Percentiles rank a stretch among this genome's conserved stretches.
These are phyloP conservation scores for Rhododendron henanense DNA, from an alignment of 148 eudicot genomes.

Conservation along the genomic window DNA sequence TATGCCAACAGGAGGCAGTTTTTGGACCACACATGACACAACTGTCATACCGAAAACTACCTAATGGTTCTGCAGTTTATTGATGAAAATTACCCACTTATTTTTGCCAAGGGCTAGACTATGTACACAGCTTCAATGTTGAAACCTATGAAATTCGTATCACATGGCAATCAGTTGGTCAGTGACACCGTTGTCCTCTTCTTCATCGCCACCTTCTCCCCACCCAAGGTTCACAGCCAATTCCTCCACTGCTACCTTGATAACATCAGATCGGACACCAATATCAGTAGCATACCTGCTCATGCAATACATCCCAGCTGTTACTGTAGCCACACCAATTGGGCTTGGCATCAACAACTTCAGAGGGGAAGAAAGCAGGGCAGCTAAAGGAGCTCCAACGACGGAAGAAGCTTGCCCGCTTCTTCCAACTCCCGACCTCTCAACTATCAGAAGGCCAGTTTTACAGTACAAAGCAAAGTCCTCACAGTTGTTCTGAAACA, in stretches of 20 bases:
- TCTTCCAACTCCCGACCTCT: conserved; percentile 61
- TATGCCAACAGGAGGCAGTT: background rate
- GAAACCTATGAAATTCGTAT: background rate
- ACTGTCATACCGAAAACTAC: background rate
- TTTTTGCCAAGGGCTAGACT: background rate
- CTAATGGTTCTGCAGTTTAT: conserved; percentile 1
- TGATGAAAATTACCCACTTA: background rate
- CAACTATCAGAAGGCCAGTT: conserved; percentile 71
- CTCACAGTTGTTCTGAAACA: conserved; percentile 88
- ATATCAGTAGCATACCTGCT: conserved; percentile 91
- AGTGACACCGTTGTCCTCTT: background rate
- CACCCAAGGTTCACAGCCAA: conserved; percentile 75
- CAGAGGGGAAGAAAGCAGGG: conserved; percentile 74
- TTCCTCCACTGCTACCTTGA: conserved; percentile 84
- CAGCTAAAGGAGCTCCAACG: conserved; percentile 83
- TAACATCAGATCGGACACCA: conserved; percentile 81
- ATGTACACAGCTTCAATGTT: background rate
- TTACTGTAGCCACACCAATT: conserved; percentile 71
- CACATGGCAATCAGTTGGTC: conserved; percentile 7
- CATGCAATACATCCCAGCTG: conserved; percentile 90
- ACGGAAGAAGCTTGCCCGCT: conserved; percentile 90
- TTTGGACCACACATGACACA: background rate
- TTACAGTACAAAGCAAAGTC: conserved; percentile 95
- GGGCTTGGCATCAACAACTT: conserved; percentile 75
- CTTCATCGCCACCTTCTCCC: conserved; percentile 26